phyloP scores from a whole-genome alignment of 177 flowering plant genomes.

The Telopea speciosissima region DNA sequence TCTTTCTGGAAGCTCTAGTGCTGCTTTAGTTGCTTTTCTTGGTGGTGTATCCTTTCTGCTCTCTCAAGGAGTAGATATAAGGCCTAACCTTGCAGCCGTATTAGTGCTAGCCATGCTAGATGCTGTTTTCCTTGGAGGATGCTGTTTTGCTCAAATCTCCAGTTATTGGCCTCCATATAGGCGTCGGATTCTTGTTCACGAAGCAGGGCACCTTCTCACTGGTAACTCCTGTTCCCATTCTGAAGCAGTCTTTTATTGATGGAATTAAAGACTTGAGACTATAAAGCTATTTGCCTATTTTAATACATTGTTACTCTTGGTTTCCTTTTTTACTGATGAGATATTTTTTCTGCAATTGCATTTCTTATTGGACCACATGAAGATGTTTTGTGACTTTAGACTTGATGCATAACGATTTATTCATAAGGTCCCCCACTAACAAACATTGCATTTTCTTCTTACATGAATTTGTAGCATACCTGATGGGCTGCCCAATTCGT shows the following conservation, averaged over 20 bases:
- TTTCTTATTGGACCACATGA: neutral
- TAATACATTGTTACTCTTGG: neutral
- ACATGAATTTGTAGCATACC: constrained; percentile 60
- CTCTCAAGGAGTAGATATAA: constrained; percentile 76
- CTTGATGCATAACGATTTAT: neutral
- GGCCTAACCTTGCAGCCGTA: constrained; percentile 75
- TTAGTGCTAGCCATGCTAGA: constrained; percentile 69
- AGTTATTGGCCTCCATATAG: constrained; percentile 89
- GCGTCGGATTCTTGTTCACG: constrained; percentile 88
- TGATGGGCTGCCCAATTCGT: constrained; percentile 95
- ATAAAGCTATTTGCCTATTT: neutral
- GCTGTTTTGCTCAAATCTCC: constrained; percentile 79
- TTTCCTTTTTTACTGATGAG: neutral
- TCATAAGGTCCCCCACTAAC: neutral
- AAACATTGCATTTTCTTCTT: neutral
- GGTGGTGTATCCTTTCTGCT: constrained; percentile 70
- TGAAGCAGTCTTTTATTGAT: neutral
- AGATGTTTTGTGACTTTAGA: neutral
- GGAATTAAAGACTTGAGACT: neutral
- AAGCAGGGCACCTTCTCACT: constrained; percentile 91
- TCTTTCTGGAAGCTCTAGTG: constrained; percentile 59
- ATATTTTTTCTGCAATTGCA: neutral
- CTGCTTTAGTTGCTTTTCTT: constrained; percentile 47
- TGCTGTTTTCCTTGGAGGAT: constrained; percentile 79
- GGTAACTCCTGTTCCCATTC: constrained; percentile 31